These are phyloP conservation scores for Carex littledalei DNA, from an alignment of 176 grass and related monocot species.

Conservation along the genomic window DNA sequence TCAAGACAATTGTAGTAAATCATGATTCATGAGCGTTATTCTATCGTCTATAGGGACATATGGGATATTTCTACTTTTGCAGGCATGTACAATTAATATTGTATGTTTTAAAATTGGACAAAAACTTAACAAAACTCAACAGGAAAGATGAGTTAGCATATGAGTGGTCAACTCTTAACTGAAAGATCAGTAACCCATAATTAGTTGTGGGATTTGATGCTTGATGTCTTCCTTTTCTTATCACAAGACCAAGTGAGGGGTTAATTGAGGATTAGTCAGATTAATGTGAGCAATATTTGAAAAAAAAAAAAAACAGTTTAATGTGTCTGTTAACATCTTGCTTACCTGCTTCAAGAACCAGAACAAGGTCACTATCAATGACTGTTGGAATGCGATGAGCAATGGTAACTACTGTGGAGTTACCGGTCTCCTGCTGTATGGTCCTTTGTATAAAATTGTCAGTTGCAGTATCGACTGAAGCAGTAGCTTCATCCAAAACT, in stretches of 20 bases:
- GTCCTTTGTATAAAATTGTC: slow-evolving; percentile 86
- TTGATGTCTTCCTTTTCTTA: not conserved
- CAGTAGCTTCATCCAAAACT: slow-evolving; percentile 90
- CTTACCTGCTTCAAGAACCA: slow-evolving; percentile 83
- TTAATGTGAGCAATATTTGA: not conserved
- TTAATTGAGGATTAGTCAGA: not conserved
- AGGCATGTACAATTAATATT: not conserved
- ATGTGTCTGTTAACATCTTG: not conserved
- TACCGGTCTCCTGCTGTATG: slow-evolving; percentile 67
- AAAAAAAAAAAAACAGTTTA: not conserved
- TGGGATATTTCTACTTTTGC: not conserved
- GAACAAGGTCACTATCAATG: slow-evolving; percentile 75
- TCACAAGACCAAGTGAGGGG: not conserved
- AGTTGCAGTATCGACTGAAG: slow-evolving; percentile 78
- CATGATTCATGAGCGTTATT: not conserved
- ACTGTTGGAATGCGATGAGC: slow-evolving; percentile 86
- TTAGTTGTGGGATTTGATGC: not conserved
- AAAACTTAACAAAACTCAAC: not conserved
- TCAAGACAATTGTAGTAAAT: not conserved
- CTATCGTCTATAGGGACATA: not conserved
- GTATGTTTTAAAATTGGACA: not conserved
- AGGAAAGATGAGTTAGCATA: not conserved
- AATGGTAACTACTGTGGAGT: slow-evolving; percentile 69
- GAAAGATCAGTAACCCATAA: not conserved
- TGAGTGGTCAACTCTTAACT: not conserved